Evolutionary conservation across 1,284 basidiomycete genomes (phyloP).

Genomic region (Termitomyces sp.): DNA sequence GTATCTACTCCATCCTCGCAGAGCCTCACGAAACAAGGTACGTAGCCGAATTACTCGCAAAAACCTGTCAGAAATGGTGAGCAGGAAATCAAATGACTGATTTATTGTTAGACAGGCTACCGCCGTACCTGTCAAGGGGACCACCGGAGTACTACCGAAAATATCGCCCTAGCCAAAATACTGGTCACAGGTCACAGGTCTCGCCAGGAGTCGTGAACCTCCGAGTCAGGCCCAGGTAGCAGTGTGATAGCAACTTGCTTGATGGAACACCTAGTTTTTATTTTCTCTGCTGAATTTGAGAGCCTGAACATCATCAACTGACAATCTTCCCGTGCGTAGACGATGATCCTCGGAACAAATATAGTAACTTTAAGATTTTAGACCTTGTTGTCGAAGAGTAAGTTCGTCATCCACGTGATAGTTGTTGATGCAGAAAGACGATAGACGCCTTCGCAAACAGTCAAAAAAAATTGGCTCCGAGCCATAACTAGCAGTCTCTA

Average conservation of each 20-base stretch:
- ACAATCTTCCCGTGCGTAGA: neutral
- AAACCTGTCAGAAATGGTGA: neutral
- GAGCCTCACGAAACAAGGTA: too few species aligned
- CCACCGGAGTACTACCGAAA: neutral
- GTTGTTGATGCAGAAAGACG: neutral
- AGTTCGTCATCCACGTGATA: slow-evolving; percentile 3
- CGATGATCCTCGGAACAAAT: neutral
- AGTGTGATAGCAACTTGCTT: too few species aligned
- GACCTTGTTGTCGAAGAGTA: too few species aligned
- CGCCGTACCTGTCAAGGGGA: neutral
- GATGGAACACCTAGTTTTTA: neutral
- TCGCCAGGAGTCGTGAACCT: neutral
- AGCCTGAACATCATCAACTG: neutral
- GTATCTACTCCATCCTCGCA: neutral
- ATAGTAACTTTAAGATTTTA: neutral
- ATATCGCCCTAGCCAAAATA: neutral
- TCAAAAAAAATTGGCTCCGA: slow-evolving; percentile 9
- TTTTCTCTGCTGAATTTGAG: neutral
- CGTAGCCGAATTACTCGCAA: neutral
- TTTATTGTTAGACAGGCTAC: neutral
- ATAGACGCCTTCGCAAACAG: slow-evolving; percentile 11
- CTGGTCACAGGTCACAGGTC: neutral
- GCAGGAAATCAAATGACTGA: neutral
- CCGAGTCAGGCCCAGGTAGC: neutral
- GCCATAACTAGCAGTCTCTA: neutral